A percentile compares a stretch with the other conserved stretches of the same genome.
Evolutionary conservation across 2,329 filamentous ascomycete species (phyloP).

Genomic region (Epichloe amarillans): DNA sequence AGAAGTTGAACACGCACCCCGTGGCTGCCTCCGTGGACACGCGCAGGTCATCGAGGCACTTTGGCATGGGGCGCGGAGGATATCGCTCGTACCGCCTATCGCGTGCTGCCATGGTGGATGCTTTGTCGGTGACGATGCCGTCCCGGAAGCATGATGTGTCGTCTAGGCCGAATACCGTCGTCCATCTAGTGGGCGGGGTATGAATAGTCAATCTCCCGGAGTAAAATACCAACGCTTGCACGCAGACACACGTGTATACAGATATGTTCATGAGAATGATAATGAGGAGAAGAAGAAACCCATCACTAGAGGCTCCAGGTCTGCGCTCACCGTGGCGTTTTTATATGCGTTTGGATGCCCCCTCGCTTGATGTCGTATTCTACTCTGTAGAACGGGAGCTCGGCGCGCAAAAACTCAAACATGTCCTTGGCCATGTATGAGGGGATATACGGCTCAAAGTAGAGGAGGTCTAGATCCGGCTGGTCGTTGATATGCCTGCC

Average conservation of each 20-base stretch:
- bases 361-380: conserved; percentile 59
- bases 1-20: conserved; percentile 61
- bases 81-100: conserved; percentile 43
- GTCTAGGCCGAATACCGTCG: conserved; percentile 44
- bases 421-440: conserved; percentile 39
- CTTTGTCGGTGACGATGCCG: conserved; percentile 31
- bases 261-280: not conserved
- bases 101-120: conserved; percentile 22
- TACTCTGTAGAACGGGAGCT: conserved; percentile 64
- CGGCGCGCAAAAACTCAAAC: conserved; percentile 57
- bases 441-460: conserved; percentile 62
- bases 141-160: conserved; percentile 48
- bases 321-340: conserved; percentile 30
- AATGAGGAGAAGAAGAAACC: too few species aligned
- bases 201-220: not conserved
- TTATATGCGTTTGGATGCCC: conserved; percentile 48
- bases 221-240: not conserved
- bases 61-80: conserved; percentile 55
- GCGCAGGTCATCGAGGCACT: conserved; percentile 53
- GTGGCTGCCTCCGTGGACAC: conserved; percentile 51
- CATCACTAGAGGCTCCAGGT: too few species aligned
- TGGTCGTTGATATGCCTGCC: conserved; percentile 49
- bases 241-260: not conserved
- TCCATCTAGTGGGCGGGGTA: conserved; percentile 21
- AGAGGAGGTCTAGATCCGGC: conserved; percentile 58